A percentile compares a stretch with the other conserved stretches of the same genome.
These are phyloP conservation scores for Hypoxylon sp. DNA, from an alignment of 2,329 filamentous ascomycete species.

Conservation along the genomic window DNA sequence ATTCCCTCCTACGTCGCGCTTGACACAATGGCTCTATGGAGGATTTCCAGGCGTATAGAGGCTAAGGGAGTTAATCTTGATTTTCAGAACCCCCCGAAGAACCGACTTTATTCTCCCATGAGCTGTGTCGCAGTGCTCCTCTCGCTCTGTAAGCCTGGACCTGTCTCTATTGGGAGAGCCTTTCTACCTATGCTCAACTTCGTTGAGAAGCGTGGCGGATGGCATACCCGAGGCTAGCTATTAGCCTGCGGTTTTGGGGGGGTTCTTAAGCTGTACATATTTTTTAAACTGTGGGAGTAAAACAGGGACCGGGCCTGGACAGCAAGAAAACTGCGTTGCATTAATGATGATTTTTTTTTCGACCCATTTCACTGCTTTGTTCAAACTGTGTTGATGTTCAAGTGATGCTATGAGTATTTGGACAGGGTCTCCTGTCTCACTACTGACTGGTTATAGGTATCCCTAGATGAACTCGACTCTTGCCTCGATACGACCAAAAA, in stretches of 20 bases:
- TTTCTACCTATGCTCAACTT: slow-evolving; percentile 10
- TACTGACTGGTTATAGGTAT: too few species aligned
- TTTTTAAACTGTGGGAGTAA: slow-evolving; percentile 34
- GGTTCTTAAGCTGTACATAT: slow-evolving; percentile 41
- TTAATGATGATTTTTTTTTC: slow-evolving; percentile 25
- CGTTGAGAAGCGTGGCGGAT: slow-evolving; percentile 5
- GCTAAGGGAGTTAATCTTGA: slow-evolving; percentile 32
- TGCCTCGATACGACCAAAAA: too few species aligned
- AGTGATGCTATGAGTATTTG: too few species aligned
- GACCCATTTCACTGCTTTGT: neutral
- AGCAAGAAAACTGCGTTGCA: slow-evolving; percentile 39
- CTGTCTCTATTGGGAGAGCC: neutral
- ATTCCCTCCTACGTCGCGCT: slow-evolving; percentile 16
- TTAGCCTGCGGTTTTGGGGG: slow-evolving; percentile 17
- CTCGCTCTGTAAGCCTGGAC: slow-evolving; percentile 1
- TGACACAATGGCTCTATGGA: slow-evolving; percentile 29
- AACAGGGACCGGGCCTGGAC: slow-evolving; percentile 28
- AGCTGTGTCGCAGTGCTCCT: slow-evolving; percentile 4
- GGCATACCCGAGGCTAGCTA: slow-evolving; percentile 9
- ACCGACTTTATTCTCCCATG: neutral
- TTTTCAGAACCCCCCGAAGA: slow-evolving; percentile 16
- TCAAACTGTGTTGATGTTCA: neutral
- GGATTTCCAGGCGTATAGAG: slow-evolving; percentile 33
- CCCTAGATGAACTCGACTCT: neutral
- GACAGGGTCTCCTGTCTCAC: neutral